A percentile compares a stretch with the other conserved stretches of the same genome.
phyloP scores from a whole-genome alignment of 345 rosid genomes.

The Hypericum androsaemum region DNA sequence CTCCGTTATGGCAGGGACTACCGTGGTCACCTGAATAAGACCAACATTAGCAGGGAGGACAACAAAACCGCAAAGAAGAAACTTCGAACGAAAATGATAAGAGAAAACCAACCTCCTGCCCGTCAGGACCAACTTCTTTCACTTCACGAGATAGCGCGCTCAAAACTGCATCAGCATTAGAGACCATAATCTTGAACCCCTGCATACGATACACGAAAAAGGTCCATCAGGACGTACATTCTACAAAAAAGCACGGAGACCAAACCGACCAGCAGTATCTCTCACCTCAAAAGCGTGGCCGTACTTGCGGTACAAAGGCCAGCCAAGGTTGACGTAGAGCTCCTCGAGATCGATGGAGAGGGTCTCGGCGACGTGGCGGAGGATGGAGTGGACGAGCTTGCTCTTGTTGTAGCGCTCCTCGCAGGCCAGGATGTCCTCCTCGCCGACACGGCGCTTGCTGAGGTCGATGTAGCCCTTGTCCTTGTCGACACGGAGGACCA shows the following conservation, averaged over 20 bases:
- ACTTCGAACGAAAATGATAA: not conserved
- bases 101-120: conserved; percentile 57
- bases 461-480: conserved; percentile 94
- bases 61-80: not conserved
- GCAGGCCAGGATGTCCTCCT: conserved; percentile 86
- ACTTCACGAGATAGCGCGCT: conserved; percentile 71
- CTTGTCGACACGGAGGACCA: conserved; percentile 96
- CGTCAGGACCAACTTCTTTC: conserved; percentile 77
- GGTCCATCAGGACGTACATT: too few species aligned
- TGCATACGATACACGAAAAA: conserved; percentile 24
- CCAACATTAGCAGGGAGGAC: conserved; percentile 7
- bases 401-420: conserved; percentile 98
- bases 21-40: conserved; percentile 52
- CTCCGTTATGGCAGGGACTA: conserved; percentile 75
- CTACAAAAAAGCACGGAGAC: conserved; percentile 1
- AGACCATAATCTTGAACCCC: conserved; percentile 90
- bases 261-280: not conserved
- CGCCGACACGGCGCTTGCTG: conserved; percentile 90
- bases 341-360: conserved; percentile 85
- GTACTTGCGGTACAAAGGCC: conserved; percentile 91
- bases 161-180: conserved; percentile 83
- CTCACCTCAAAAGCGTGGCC: conserved; percentile 98
- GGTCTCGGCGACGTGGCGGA: conserved; percentile 97
- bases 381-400: conserved; percentile 96
- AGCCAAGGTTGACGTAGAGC: conserved; percentile 66